Conservation (phyloP, 208 protist species). For the Leishmania amazonensis region DNA sequence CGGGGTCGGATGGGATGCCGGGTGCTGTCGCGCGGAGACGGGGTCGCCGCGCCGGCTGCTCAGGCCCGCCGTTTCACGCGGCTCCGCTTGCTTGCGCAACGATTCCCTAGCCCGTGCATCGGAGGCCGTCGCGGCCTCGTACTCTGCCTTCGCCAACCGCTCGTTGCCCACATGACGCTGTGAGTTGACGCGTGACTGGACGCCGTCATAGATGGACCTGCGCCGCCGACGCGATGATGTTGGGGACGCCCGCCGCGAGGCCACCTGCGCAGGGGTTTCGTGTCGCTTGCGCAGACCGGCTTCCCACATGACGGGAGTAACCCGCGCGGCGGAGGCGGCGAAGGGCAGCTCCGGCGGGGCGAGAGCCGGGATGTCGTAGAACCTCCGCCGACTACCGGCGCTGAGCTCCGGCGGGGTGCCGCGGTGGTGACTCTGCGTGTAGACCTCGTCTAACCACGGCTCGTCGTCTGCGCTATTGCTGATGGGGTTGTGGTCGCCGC, state of each 20-base stretch:
- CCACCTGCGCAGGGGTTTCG: constrained; percentile 11
- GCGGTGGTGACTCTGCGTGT: constrained; percentile 7
- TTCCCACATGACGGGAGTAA: not conserved
- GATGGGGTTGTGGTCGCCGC: not conserved
- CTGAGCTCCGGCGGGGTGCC: not conserved
- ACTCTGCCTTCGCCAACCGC: constrained; percentile 11
- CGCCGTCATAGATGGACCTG: not conserved
- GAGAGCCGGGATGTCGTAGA: constrained; percentile 11
- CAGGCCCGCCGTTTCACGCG: not conserved
- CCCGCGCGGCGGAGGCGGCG: constrained; percentile 4
- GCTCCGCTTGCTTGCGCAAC: not conserved
- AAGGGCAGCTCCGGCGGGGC: constrained; percentile 9
- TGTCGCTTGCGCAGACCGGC: not conserved
- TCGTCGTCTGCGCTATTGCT: constrained; percentile 6
- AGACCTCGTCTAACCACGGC: constrained; percentile 21
- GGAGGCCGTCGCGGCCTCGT: constrained; percentile 15
- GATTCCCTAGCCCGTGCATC: not conserved
- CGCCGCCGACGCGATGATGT: not conserved
- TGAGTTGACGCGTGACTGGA: not conserved
- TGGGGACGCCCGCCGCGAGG: not conserved
- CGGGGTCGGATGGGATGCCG: not conserved
- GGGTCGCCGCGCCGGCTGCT: not conserved
- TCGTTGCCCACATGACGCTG: constrained; percentile 1
- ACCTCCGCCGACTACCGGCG: constrained; percentile 3
- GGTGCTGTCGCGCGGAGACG: not conserved